Evolutionary conservation across 2,329 filamentous ascomycete species (phyloP).

Genomic region (Graphilbum sp.): DNA sequence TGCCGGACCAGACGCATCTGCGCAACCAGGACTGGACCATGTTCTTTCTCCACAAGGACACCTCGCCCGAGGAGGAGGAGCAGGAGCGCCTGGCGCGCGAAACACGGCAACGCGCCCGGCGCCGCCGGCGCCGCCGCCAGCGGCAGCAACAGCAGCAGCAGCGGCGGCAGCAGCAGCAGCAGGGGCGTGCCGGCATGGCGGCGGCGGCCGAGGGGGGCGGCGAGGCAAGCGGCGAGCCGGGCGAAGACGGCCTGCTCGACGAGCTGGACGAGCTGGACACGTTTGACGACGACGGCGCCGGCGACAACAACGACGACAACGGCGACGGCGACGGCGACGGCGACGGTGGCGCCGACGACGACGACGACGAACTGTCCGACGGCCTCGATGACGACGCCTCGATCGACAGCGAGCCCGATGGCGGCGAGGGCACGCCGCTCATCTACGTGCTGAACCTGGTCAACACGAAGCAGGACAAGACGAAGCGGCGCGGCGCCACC

Average conservation of each 20-base stretch:
- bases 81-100: slow-evolving; percentile 44
- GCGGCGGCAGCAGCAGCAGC: no score
- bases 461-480: slow-evolving; percentile 93
- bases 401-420: slow-evolving; percentile 47
- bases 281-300: slow-evolving; percentile 22
- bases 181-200: no score
- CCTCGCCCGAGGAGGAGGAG: slow-evolving; percentile 66
- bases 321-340: slow-evolving; percentile 31
- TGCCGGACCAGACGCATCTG: slow-evolving; percentile 91
- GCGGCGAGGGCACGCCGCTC: slow-evolving; percentile 70
- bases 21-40: slow-evolving; percentile 97
- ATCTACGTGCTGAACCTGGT: slow-evolving; percentile 96
- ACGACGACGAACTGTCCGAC: slow-evolving; percentile 25
- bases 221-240: no score
- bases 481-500: slow-evolving; percentile 79
- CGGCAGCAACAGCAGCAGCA: no score
- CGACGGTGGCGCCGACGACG: slow-evolving; percentile 23
- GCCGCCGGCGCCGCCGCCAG: slow-evolving; percentile 25
- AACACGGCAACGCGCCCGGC: slow-evolving; percentile 28
- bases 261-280: slow-evolving; percentile 32
- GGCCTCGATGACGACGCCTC: slow-evolving; percentile 38
- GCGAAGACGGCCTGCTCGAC: slow-evolving; percentile 13
- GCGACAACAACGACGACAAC: slow-evolving; percentile 27
- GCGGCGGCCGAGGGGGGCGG: no score
- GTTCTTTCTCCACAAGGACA: slow-evolving; percentile 96